These are phyloP conservation scores for Apodospora peruviana DNA, from an alignment of 495 filamentous ascomycete genomes.

Conservation along the genomic window DNA sequence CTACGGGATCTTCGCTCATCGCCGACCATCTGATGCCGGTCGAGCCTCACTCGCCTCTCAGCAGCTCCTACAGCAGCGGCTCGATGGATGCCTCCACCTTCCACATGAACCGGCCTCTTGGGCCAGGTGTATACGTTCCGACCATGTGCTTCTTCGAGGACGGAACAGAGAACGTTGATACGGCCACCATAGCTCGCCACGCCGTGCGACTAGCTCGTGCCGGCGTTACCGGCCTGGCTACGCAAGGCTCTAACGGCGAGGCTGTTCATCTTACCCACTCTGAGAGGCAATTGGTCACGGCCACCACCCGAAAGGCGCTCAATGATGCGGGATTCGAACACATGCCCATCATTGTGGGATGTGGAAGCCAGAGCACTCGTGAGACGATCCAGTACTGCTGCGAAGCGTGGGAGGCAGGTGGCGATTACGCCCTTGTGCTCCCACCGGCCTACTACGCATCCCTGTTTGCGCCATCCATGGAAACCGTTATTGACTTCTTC, in stretches of 20 bases:
- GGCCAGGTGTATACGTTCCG: constrained; percentile 78
- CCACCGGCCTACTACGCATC: constrained; percentile 83
- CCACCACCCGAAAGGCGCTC: constrained; percentile 72
- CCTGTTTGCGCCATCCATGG: constrained; percentile 51
- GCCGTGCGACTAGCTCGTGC: constrained; percentile 76
- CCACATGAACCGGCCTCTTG: constrained; percentile 54
- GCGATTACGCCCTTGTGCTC: constrained; percentile 82
- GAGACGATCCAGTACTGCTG: constrained; percentile 78
- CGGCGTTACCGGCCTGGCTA: constrained; percentile 74
- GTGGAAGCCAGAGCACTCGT: constrained; percentile 76
- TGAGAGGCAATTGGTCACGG: constrained; percentile 70
- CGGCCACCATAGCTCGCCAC: constrained; percentile 63
- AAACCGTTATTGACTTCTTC: constrained; percentile 73
- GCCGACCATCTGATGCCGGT: constrained; percentile 18
- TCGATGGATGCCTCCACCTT: constrained; percentile 33
- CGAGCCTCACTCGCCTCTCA: constrained; percentile 33
- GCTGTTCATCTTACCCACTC: constrained; percentile 73
- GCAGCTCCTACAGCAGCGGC: constrained; percentile 38
- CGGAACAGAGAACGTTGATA: constrained; percentile 71
- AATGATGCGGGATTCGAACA: constrained; percentile 60
- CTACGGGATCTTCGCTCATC: constrained; percentile 26
- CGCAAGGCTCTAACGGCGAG: constrained; percentile 89
- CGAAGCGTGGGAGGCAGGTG: constrained; percentile 71
- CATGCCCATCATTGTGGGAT: constrained; percentile 83
- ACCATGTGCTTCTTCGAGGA: constrained; percentile 85